A percentile compares a stretch with the other conserved stretches of the same genome.
These are phyloP conservation scores for Trichosanthes truncata DNA, from an alignment of 306 rosid genomes.

Conservation along the genomic window DNA sequence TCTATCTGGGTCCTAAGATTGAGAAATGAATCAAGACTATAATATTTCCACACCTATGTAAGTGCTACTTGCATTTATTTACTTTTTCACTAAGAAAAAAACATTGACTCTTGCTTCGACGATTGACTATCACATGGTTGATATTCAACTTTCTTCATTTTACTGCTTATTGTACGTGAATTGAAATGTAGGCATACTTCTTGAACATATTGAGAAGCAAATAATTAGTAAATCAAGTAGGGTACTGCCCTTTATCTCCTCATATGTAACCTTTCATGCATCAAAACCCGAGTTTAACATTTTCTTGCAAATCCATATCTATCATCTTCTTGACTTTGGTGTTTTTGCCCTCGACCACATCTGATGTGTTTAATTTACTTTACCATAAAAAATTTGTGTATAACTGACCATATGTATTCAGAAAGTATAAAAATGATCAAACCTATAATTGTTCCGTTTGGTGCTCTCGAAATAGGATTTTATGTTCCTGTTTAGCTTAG, in stretches of 20 bases:
- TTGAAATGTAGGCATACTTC: conserved; percentile 5
- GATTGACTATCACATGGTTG: background rate
- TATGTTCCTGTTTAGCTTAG: background rate
- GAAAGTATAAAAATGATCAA: background rate
- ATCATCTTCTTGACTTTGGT: background rate
- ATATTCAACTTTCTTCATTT: conserved; percentile 1
- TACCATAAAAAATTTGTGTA: background rate
- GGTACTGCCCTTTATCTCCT: background rate
- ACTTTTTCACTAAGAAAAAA: background rate
- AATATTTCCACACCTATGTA: conserved; percentile 8
- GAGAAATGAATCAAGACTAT: background rate
- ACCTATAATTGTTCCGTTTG: background rate
- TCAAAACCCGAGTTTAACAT: background rate
- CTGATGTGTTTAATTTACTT: background rate
- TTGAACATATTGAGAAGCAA: conserved; percentile 5
- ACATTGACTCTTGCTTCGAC: background rate
- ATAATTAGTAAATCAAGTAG: conserved; percentile 1
- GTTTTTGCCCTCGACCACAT: background rate
- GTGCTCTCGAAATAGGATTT: background rate
- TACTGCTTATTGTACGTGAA: conserved; percentile 1
- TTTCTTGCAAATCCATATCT: background rate
- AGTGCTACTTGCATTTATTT: conserved; percentile 6
- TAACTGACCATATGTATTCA: background rate
- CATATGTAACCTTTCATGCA: background rate
- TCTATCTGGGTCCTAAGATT: conserved; percentile 10